These are phyloP conservation scores for Fusarium newnesense DNA, from an alignment of 2,329 filamentous ascomycete species.

Conservation along the genomic window DNA sequence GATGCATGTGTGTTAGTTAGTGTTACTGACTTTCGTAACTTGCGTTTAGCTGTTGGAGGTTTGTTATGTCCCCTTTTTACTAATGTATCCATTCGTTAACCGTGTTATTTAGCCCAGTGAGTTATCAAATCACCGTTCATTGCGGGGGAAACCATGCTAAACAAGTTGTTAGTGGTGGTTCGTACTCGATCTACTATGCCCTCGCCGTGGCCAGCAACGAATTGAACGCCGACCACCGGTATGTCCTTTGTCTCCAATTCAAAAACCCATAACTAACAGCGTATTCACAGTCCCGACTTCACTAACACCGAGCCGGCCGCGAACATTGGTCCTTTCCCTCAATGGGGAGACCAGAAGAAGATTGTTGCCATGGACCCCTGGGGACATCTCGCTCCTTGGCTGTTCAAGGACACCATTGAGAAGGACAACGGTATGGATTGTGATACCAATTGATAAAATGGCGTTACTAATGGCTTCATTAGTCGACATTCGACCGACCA, in stretches of 20 bases:
- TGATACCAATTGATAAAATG: background rate
- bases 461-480: slow-evolving; percentile 10
- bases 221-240: slow-evolving; percentile 82
- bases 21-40: slow-evolving; percentile 23
- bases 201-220: slow-evolving; percentile 92
- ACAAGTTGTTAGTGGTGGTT: slow-evolving; percentile 71
- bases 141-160: slow-evolving; percentile 11
- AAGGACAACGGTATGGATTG: slow-evolving; percentile 70
- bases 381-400: slow-evolving; percentile 86
- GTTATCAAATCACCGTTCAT: slow-evolving; percentile 4
- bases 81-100: slow-evolving; percentile 40
- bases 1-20: slow-evolving; percentile 7
- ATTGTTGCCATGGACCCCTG: slow-evolving; percentile 98
- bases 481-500: slow-evolving; percentile 89
- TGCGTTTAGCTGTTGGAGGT: slow-evolving; percentile 66
- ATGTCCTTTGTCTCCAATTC: slow-evolving; percentile 23
- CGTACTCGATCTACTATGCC: slow-evolving; percentile 95
- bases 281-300: slow-evolving; percentile 62
- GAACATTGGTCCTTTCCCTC: slow-evolving; percentile 85
- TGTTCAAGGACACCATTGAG: slow-evolving; percentile 82
- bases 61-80: slow-evolving; percentile 41
- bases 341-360: slow-evolving; percentile 91
- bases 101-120: slow-evolving; percentile 48
- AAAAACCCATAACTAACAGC: slow-evolving; percentile 1
- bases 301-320: slow-evolving; percentile 90